A percentile compares a stretch with the other conserved stretches of the same genome.
phyloP scores from a whole-genome alignment of 345 rosid species.

The Corchorus olitorius region DNA sequence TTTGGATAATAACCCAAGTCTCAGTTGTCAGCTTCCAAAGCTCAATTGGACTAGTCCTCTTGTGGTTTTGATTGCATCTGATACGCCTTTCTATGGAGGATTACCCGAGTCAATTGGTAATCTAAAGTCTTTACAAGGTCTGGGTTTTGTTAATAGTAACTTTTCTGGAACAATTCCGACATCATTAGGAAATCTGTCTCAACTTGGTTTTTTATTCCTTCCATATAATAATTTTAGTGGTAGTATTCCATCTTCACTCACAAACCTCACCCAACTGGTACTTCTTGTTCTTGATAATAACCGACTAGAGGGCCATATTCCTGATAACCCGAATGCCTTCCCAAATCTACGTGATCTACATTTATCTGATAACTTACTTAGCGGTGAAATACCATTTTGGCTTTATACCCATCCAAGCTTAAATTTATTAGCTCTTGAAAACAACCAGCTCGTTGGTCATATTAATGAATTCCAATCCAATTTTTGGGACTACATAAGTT shows the following conservation, averaged over 20 bases:
- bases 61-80: neutral
- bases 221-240: neutral
- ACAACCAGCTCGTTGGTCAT: neutral
- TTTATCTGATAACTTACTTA: neutral
- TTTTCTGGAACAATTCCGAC: neutral
- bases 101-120: neutral
- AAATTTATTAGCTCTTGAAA: neutral
- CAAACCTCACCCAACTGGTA: neutral
- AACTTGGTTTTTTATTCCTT: neutral
- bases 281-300: too few relatives aligned
- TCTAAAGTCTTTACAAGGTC: neutral
- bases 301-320: neutral
- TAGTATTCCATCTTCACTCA: constrained; percentile 2
- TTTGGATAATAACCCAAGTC: neutral
- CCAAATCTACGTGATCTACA: neutral
- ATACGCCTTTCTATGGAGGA: neutral
- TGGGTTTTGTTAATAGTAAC: neutral
- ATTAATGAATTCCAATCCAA: neutral
- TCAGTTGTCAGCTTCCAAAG: neutral
- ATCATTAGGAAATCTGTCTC: neutral
- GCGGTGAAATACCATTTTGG: neutral
- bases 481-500: neutral
- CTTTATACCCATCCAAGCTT: neutral
- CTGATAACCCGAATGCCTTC: neutral
- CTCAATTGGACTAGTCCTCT: neutral